phyloP scores from a whole-genome alignment of 225 moss, liverwort and hornwort species.

The Rhytidiadelphus loreus region DNA sequence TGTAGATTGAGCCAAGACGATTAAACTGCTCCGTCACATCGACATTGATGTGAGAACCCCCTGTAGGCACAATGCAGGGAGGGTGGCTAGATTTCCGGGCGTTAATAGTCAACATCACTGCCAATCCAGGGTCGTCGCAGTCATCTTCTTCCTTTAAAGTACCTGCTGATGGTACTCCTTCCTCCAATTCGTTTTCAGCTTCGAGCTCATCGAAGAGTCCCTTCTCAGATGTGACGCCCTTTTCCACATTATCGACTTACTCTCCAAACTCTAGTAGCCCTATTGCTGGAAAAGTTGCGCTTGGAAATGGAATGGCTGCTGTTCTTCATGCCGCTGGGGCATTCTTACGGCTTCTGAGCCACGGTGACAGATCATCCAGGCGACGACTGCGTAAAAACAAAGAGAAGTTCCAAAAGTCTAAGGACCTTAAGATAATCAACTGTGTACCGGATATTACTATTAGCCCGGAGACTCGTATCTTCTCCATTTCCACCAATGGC shows the following conservation, averaged over 20 bases:
- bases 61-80: conserved; percentile 37
- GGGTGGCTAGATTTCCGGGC: conserved; percentile 44
- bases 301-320: conserved; percentile 39
- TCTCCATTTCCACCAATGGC: conserved; percentile 1
- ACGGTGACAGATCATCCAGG: conserved; percentile 9
- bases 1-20: conserved; percentile 2
- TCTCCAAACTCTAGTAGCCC: conserved; percentile 1
- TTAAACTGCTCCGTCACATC: background rate
- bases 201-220: conserved; percentile 6
- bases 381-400: background rate
- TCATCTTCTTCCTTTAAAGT: conserved; percentile 11
- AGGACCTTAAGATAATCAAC: background rate
- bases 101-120: conserved; percentile 12
- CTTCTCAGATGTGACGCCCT: conserved; percentile 4
- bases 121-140: conserved; percentile 6
- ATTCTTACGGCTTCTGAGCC: conserved; percentile 30
- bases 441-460: background rate
- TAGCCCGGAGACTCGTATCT: background rate
- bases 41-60: conserved; percentile 5
- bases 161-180: conserved; percentile 4
- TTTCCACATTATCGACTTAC: conserved; percentile 4
- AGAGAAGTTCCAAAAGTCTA: background rate
- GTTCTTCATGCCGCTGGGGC: conserved; percentile 37
- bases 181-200: conserved; percentile 11
- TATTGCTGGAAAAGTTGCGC: conserved; percentile 19